A percentile compares a stretch with the other conserved stretches of the same genome.
Evolutionary conservation across 768 basidiomycete genomes (phyloP).

Genomic region (Pleurotus eryngii): DNA sequence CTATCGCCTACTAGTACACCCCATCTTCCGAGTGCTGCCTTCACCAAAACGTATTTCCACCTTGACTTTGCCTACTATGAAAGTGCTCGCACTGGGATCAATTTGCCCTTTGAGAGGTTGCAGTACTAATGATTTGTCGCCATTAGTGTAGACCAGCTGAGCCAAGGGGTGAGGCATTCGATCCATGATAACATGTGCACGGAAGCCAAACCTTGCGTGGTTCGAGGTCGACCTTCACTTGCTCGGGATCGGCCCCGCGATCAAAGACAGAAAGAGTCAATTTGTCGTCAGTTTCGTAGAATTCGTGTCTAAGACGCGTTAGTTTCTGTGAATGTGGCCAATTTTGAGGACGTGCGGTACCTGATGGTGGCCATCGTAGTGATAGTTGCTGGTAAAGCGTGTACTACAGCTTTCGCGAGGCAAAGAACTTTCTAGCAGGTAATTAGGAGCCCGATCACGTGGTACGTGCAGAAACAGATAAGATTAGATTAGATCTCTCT

Average conservation of each 20-base stretch:
- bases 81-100: slow-evolving; percentile 56
- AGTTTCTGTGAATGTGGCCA: background rate
- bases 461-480: background rate
- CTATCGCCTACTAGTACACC: slow-evolving; percentile 68
- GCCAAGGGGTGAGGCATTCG: background rate
- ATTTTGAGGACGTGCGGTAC: slow-evolving; percentile 14
- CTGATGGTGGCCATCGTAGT: slow-evolving; percentile 32
- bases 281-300: slow-evolving; percentile 81
- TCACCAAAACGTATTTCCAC: slow-evolving; percentile 78
- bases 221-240: slow-evolving; percentile 61
- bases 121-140: slow-evolving; percentile 66
- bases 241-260: slow-evolving; percentile 63
- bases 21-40: slow-evolving; percentile 72
- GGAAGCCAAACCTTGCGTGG: slow-evolving; percentile 50
- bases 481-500: background rate
- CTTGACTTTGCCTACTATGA: slow-evolving; percentile 80
- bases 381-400: background rate
- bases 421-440: slow-evolving; percentile 9
- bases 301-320: slow-evolving; percentile 61
- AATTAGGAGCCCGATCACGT: slow-evolving; percentile 1
- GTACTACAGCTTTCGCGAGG: background rate
- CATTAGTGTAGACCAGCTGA: slow-evolving; percentile 61
- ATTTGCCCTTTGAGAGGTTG: slow-evolving; percentile 85
- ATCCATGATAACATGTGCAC: background rate
- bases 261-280: slow-evolving; percentile 77